Conservation (phyloP, 352 stramenopile species). For the Globisporangium cylindrosporum region DNA sequence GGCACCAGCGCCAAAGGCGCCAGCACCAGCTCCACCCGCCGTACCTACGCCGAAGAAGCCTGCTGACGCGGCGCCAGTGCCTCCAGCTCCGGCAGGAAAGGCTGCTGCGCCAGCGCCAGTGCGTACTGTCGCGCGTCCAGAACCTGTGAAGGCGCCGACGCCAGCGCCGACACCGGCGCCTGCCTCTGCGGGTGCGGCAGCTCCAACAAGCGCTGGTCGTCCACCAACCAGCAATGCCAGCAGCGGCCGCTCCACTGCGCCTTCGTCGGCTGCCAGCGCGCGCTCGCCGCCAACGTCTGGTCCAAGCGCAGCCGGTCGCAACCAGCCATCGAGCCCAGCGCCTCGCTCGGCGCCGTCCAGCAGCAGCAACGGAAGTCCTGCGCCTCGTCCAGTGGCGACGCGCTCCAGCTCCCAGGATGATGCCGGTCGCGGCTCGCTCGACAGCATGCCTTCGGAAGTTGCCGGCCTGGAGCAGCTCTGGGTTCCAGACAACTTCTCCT, state of each 20-base stretch:
- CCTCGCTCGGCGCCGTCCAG: constrained; percentile 14
- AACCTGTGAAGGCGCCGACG: constrained; percentile 12
- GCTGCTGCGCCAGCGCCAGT: constrained; percentile 16
- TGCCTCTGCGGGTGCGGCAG: constrained; percentile 9
- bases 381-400: constrained; percentile 10
- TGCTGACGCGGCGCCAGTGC: constrained; percentile 14
- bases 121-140: constrained; percentile 14
- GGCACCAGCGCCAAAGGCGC: neutral
- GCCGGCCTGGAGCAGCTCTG: constrained; percentile 81
- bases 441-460: constrained; percentile 51
- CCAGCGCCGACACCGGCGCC: constrained; percentile 2
- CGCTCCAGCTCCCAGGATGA: constrained; percentile 23
- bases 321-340: constrained; percentile 13
- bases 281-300: constrained; percentile 30
- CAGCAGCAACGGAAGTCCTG: constrained; percentile 3
- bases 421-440: constrained; percentile 44
- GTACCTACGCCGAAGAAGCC: constrained; percentile 11
- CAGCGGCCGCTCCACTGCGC: constrained; percentile 9
- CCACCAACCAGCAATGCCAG: constrained; percentile 9
- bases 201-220: neutral
- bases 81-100: constrained; percentile 17
- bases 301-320: constrained; percentile 13
- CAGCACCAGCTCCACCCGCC: neutral
- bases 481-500: constrained; percentile 86
- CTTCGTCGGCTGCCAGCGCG: constrained; percentile 20